Conservation (phyloP, 1,284 basidiomycete genomes). For the Vanrija pseudolonga region DNA sequence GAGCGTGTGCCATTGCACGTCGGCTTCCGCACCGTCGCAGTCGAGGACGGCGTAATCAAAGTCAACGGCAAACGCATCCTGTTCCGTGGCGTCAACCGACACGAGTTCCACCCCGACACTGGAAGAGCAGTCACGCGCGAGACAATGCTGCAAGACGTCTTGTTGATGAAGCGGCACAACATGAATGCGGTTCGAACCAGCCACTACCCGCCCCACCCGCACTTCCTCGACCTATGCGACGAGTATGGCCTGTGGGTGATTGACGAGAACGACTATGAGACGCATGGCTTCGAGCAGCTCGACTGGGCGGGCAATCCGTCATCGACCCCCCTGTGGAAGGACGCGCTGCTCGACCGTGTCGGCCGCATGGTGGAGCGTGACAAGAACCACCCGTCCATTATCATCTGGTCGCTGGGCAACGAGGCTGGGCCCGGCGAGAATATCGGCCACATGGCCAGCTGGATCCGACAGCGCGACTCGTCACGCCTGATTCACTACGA, state of each 20-base stretch:
- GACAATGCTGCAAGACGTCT: slow-evolving; percentile 24
- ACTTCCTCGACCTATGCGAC: slow-evolving; percentile 27
- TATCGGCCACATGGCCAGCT: slow-evolving; percentile 22
- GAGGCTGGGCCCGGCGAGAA: slow-evolving; percentile 24
- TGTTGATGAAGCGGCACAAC: slow-evolving; percentile 26
- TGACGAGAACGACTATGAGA: slow-evolving; percentile 27
- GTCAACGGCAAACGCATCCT: slow-evolving; percentile 25
- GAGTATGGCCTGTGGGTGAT: slow-evolving; percentile 29
- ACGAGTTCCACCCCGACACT: slow-evolving; percentile 24
- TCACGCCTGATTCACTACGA: slow-evolving; percentile 28
- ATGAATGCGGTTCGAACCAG: slow-evolving; percentile 25
- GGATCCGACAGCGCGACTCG: slow-evolving; percentile 17
- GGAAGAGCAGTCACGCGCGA: slow-evolving; percentile 17
- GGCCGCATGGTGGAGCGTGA: slow-evolving; percentile 23
- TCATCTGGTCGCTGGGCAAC: slow-evolving; percentile 31
- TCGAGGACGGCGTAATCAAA: slow-evolving; percentile 16
- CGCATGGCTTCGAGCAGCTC: slow-evolving; percentile 22
- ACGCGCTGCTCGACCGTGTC: slow-evolving; percentile 18
- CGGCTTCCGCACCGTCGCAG: slow-evolving; percentile 24
- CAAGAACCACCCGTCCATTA: slow-evolving; percentile 28
- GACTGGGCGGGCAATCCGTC: slow-evolving; percentile 18
- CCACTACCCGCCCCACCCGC: slow-evolving; percentile 28
- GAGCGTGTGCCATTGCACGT: slow-evolving; percentile 21
- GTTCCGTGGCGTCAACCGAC: slow-evolving; percentile 26
- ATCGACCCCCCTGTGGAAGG: slow-evolving; percentile 5